A percentile compares a stretch with the other conserved stretches of the same genome.
phyloP scores from a whole-genome alignment of 2,329 filamentous ascomycete genomes.

The Penicillium sp. region DNA sequence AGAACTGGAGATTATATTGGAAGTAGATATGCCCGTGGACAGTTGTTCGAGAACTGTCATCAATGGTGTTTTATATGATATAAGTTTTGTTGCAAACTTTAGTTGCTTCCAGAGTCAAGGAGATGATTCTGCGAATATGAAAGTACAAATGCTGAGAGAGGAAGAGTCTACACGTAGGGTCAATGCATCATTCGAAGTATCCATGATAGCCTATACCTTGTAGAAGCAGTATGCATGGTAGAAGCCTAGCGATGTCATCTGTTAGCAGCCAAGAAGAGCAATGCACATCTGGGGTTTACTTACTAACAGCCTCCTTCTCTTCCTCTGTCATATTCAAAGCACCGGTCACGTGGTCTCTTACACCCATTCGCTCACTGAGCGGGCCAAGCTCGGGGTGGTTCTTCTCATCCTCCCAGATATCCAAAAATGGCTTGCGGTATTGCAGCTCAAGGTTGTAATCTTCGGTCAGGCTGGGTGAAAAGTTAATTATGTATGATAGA shows the following conservation, averaged over 20 bases:
- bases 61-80: background rate
- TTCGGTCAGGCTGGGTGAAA: conserved; percentile 64
- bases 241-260: conserved; percentile 52
- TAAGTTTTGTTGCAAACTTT: background rate
- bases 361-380: conserved; percentile 93
- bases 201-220: conserved; percentile 64
- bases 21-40: too few species aligned
- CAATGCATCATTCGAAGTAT: background rate
- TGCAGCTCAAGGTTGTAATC: conserved; percentile 95
- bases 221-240: conserved; percentile 97
- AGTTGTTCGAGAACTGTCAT: background rate
- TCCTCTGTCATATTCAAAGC: conserved; percentile 71
- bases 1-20: background rate
- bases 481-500: conserved; percentile 7
- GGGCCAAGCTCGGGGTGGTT: conserved; percentile 77
- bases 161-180: background rate
- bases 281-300: conserved; percentile 20
- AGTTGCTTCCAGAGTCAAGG: background rate
- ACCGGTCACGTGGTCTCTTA: conserved; percentile 68
- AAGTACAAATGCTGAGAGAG: background rate
- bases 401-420: conserved; percentile 91
- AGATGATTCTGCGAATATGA: background rate
- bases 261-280: conserved; percentile 13
- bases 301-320: conserved; percentile 84
- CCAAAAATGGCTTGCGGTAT: conserved; percentile 85